Evolutionary conservation across 495 filamentous ascomycete genomes (phyloP).

Genomic region (Barbatosphaeria neglecta): DNA sequence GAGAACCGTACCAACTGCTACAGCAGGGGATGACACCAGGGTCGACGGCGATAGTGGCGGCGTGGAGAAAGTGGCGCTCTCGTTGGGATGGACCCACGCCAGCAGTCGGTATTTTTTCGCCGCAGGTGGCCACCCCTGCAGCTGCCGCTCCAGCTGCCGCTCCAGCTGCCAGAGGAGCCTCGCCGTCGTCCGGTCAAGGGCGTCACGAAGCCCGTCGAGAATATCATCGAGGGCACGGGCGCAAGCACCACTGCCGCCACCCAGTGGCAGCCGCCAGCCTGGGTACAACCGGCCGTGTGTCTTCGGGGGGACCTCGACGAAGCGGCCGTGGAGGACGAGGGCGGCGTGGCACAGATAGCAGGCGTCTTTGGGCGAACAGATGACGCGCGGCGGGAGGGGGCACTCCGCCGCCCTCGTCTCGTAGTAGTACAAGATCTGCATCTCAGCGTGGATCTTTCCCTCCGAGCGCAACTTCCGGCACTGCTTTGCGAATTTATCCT

Average conservation of each 20-base stretch:
- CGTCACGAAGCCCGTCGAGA: neutral
- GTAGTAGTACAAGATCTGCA: constrained; percentile 34
- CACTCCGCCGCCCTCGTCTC: constrained; percentile 13
- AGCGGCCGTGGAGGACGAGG: constrained; percentile 25
- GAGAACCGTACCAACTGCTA: too few species aligned
- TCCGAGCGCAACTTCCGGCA: constrained; percentile 11
- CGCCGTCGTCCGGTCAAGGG: neutral
- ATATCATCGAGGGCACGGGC: neutral
- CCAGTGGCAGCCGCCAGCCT: constrained; percentile 19
- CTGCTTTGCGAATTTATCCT: neutral
- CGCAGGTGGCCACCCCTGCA: neutral
- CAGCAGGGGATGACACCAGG: neutral
- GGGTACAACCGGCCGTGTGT: constrained; percentile 32
- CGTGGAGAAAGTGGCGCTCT: constrained; percentile 6
- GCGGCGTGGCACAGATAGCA: constrained; percentile 39
- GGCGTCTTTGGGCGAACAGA: constrained; percentile 37
- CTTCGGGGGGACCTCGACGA: constrained; percentile 25
- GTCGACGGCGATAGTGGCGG: constrained; percentile 8
- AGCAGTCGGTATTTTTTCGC: neutral
- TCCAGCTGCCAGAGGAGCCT: neutral
- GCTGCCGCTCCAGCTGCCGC: neutral
- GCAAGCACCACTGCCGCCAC: neutral
- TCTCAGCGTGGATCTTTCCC: constrained; percentile 37
- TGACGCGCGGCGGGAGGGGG: constrained; percentile 27
- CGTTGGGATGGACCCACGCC: constrained; percentile 3